Conservation (phyloP, 1,284 basidiomycete species). For the Malassezia pachydermatis region DNA sequence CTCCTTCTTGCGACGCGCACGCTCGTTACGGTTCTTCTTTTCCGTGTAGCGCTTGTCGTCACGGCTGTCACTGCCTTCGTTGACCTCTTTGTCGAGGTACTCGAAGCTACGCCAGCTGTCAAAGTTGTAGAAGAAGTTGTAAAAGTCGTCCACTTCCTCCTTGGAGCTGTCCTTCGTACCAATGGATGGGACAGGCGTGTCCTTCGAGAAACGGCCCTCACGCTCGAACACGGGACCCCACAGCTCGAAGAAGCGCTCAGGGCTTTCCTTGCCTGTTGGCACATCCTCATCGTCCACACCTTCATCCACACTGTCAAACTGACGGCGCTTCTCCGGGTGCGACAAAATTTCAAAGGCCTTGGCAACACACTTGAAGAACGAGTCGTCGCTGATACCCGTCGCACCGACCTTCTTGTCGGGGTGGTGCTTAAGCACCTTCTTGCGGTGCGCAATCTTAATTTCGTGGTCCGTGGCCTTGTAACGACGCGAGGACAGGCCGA, state of each 20-base stretch:
- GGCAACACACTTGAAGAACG: constrained; percentile 98
- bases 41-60: constrained; percentile 98
- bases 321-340: constrained; percentile 73
- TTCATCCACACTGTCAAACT: constrained; percentile 94
- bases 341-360: constrained; percentile 89
- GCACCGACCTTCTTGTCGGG: constrained; percentile 89
- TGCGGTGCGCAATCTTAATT: constrained; percentile 95
- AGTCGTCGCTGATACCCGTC: constrained; percentile 69
- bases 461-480: constrained; percentile 80
- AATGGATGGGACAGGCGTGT: constrained; percentile 72
- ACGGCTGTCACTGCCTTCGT: constrained; percentile 91
- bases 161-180: constrained; percentile 66
- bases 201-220: constrained; percentile 81
- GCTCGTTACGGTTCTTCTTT: constrained; percentile 98
- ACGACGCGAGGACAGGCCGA: constrained; percentile 80
- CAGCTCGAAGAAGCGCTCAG: constrained; percentile 57
- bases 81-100: constrained; percentile 95
- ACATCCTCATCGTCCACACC: constrained; percentile 60
- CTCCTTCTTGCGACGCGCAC: constrained; percentile 91
- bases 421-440: constrained; percentile 97
- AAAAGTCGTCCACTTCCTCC: constrained; percentile 79
- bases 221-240: constrained; percentile 75
- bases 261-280: constrained; percentile 49
- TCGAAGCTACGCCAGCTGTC: constrained; percentile 97
- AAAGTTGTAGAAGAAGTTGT: constrained; percentile 99